Evolutionary conservation across 495 filamentous ascomycete species (phyloP), one percentile per base, ranked within the genome.

Genomic region (Durotheca rogersii): DNA sequence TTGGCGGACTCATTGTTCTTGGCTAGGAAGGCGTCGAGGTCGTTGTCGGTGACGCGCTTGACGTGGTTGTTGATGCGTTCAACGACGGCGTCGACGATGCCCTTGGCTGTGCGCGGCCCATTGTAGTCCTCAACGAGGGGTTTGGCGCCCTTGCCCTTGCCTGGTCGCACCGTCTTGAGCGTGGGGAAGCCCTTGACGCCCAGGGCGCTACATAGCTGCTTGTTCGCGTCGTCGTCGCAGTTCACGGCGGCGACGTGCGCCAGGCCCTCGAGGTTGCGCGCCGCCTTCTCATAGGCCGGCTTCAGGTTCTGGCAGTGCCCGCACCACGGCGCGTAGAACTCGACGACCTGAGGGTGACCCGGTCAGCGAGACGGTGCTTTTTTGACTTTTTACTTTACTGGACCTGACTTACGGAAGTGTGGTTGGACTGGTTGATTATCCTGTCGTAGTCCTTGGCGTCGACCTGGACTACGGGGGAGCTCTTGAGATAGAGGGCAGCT

Each of bases 141-240:
- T 65, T 86, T 89, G 41, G 89, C 88, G 30, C 68, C 68, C 12
- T 81, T 72, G 65, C 87, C 90, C 68, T 90, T 92, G 40, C 81
- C 81, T 0, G 93, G 94, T 31, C 81, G 83, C 55, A 97, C 81
- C 47, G 95, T 92, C 78, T 99, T 99, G 44, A 99, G 75, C 1
- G 93, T 97, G 1, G 93, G 93, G 75, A 96, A 99, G 32, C 93
- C 93, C 72, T 95, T 79, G 16, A 99, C 84, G 36, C 92, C 93
- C 83, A 96, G 89, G 41, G 73, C 69, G 30, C 87, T 82, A 68
- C 93, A 99, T 59, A 97, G 80, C 2, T 77, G 74, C 69, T 97
- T 97, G 76, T 99, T 99, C 41, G 76, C 74, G 31, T 97, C 94
- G 18, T 95, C 90, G 56, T 97, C 93, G 70, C 93, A 99, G 67